phyloP scores from a whole-genome alignment of 148 eudicot species.

The Mesembryanthemum crystallinum region DNA sequence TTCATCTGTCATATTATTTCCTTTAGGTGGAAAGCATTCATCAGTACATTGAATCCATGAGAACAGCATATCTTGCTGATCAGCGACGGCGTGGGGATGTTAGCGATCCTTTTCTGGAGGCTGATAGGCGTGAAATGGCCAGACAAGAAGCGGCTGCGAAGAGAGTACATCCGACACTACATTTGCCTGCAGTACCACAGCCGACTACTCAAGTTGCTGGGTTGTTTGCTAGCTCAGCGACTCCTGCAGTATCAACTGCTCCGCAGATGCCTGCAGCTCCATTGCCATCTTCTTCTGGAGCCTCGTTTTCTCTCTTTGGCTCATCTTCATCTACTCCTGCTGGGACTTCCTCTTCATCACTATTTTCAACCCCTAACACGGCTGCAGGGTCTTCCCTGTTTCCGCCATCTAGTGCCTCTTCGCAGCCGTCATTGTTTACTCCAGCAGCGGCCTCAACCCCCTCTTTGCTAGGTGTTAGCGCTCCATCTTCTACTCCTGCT shows the following conservation, averaged over 20 bases:
- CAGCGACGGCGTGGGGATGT: constrained; percentile 81
- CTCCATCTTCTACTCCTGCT: constrained; percentile 49
- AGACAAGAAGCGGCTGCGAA: constrained; percentile 92
- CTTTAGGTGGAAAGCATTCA: constrained; percentile 92
- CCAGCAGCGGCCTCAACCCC: constrained; percentile 58
- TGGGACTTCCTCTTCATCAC: constrained; percentile 48
- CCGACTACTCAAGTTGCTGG: constrained; percentile 76
- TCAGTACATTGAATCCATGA: constrained; percentile 96
- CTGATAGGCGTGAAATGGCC: constrained; percentile 89
- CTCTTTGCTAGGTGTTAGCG: constrained; percentile 36
- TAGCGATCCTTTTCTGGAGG: constrained; percentile 88
- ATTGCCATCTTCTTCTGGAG: constrained; percentile 45
- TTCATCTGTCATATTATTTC: constrained; percentile 1
- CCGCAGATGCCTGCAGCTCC: constrained; percentile 48
- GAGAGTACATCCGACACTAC: constrained; percentile 83
- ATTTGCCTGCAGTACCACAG: constrained; percentile 70
- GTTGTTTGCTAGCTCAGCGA: constrained; percentile 57
- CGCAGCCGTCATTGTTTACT: constrained; percentile 58
- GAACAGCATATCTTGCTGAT: constrained; percentile 86
- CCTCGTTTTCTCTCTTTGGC: constrained; percentile 48
- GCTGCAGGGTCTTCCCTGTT: constrained; percentile 49
- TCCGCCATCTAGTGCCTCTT: constrained; percentile 48
- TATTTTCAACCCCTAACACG: constrained; percentile 62
- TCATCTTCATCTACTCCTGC: constrained; percentile 40
- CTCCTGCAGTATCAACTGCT: constrained; percentile 43